Conservation (phyloP, 768 basidiomycete species). For the Cantharellus anzutake region DNA sequence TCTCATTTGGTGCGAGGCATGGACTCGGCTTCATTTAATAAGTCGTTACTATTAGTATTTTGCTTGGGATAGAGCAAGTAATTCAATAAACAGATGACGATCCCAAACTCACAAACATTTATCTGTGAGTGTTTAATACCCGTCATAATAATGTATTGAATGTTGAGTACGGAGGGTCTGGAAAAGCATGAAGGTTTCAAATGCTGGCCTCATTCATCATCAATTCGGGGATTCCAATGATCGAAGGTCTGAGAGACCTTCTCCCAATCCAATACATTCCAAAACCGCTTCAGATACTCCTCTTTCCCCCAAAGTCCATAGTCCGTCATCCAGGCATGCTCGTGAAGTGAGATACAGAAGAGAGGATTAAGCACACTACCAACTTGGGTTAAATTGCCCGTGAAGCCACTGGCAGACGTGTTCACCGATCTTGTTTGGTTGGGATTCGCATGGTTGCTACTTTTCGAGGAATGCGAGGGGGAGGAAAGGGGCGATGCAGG, state of each 20-base stretch:
- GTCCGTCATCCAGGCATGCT: slow-evolving; percentile 71
- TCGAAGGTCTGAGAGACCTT: slow-evolving; percentile 21
- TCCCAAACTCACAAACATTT: too few species aligned
- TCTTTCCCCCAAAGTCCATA: slow-evolving; percentile 88
- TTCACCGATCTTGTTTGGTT: not conserved
- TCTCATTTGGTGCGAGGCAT: too few species aligned
- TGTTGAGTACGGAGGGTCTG: too few species aligned
- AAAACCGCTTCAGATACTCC: slow-evolving; percentile 65
- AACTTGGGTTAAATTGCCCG: slow-evolving; percentile 8
- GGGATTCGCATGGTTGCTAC: slow-evolving; percentile 7
- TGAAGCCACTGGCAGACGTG: not conserved
- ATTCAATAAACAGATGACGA: too few species aligned
- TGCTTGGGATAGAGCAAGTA: too few species aligned
- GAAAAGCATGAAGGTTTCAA: too few species aligned
- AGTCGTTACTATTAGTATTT: too few species aligned
- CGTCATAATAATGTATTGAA: too few species aligned
- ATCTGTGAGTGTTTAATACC: too few species aligned
- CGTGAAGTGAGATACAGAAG: slow-evolving; percentile 60
- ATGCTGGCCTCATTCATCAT: too few species aligned
- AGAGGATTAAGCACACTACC: slow-evolving; percentile 50
- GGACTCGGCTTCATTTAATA: too few species aligned
- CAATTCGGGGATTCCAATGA: not conserved
- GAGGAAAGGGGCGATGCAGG: too few species aligned
- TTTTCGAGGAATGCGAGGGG: not conserved
- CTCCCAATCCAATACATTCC: slow-evolving; percentile 65